These are phyloP conservation scores for Acacia pycnantha DNA, from an alignment of 331 rosid genomes.

Conservation along the genomic window DNA sequence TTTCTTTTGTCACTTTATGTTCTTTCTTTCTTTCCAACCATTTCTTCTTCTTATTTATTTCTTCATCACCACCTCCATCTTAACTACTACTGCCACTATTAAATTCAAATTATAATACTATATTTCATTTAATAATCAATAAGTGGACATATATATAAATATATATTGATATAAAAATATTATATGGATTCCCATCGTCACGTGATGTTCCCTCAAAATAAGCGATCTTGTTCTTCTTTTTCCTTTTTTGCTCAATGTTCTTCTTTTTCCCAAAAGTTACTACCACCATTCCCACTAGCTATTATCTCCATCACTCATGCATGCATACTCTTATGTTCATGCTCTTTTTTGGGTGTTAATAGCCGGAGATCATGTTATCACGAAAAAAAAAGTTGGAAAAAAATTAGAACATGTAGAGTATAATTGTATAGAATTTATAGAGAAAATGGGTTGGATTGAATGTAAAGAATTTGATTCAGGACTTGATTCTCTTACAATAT, in stretches of 20 bases:
- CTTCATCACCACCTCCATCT: neutral
- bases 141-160: neutral
- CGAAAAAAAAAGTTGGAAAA: too few species aligned
- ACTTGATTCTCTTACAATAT: neutral
- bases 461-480: neutral
- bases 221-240: constrained; percentile 59
- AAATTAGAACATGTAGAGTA: neutral
- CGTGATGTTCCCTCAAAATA: constrained; percentile 83
- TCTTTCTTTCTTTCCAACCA: constrained; percentile 11
- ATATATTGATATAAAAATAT: constrained; percentile 20
- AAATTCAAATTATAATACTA: neutral
- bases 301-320: neutral
- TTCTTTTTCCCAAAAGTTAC: constrained; percentile 40
- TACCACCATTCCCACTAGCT: constrained; percentile 45
- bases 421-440: too few species aligned
- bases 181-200: constrained; percentile 58
- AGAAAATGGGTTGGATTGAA: neutral
- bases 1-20: constrained; percentile 49
- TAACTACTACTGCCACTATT: neutral
- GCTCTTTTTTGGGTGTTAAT: neutral
- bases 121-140: neutral
- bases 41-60: neutral
- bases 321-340: neutral
- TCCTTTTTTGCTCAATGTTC: constrained; percentile 45
- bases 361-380: neutral